Base-by-base conservation (phyloP, 495 filamentous ascomycete genomes). In the Penicillium lagena region DNA sequence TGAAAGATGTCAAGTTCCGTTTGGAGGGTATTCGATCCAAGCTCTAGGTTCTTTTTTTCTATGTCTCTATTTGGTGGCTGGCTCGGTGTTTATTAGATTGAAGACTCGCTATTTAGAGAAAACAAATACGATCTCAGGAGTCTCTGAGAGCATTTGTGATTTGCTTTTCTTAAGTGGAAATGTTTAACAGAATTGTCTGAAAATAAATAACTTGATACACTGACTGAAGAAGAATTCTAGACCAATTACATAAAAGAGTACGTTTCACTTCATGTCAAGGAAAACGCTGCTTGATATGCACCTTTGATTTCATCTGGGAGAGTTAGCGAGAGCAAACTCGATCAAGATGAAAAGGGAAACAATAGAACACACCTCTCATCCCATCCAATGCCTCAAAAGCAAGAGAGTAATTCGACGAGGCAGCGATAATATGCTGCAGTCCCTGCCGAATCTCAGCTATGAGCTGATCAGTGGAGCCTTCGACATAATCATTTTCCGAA, bases 1-100 rank as follows among this genome's bases (percentile, higher is more conserved):
- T 98, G 43, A 95, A 89, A 64, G 93, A 98, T 71, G 93, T 98
- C 30, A 95, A 93, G 60, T 98, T 94, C 61, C 77, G 93, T 51
- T 68, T 98, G 34, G 93, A 98, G 72, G 90, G 86, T 7, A 90
- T 98, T 37, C 73, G 87, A 51, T 90, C 85, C 7, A 94, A 89
- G 63, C 68, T 93, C 29, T 96, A 63, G 47, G 13, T 14, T 35
- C 12, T 27, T 12, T 31, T 30, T 12, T 28, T 28, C 27, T 29
- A 27, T 12, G 31, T 15, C 29, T 36, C 6, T 28, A 13, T 35
- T 35, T 40, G 12, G 35, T 5, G 14, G 13, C 14, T 14, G 12
- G 17, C 15, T 34, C 32, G 9, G 4, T 15, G 27, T 8, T 31
- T 36, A 15, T 42, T 35, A 34, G 32, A 10, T 34, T 34, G 4